Base-by-base conservation (phyloP, 805 yeast species). In the Saccharomycopsis sp. region DNA sequence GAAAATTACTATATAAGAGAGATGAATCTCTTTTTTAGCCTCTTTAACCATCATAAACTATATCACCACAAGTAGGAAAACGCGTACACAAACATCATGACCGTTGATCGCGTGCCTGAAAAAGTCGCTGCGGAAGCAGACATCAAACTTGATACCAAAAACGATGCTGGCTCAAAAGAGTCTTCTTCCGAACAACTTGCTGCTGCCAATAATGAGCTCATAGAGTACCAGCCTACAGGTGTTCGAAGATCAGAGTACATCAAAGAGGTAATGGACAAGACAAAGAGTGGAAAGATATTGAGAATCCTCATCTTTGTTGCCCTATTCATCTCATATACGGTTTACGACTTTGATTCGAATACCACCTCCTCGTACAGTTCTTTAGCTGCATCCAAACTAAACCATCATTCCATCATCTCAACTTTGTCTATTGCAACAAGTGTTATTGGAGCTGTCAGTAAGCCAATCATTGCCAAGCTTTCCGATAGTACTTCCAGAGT, bases 401-500 rank as follows among this genome's bases (percentile, higher is more conserved):
- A 68, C 50, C 68, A 68, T 34, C 77, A 74, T 58, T 72, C 79
- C 1, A 66, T 75, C 66, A 59, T 75, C 16, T 67, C 79, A 1
- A 73, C 76, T 9, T 65, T 74, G 8, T 66, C 69, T 23, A 74
- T 76, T 37, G 76, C 76, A 2, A 71, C 70, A 21, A 67, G 71
- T n/a, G 70, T 76, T 55, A 67, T 75, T 48, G 67, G 70, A 50
- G 72, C 77, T 20, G 73, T 73, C 9, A 66, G 71, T 2, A 69
- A 72, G 54, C 74, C 78, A 2, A 63, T 74, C 20, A 61, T 75
- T 64, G 78, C 77, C 34, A 75, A 74, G 62, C 52, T 75, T 24
- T 68, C 78, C 1, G 78, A 75, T 60, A 68, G 73, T 34, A 66
- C 73, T 44, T 76, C 78, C 2, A 70, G 78, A 60, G 70, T 74